phyloP scores from a whole-genome alignment of 257 asterid genomes.

The Solanum corneliomulleri region DNA sequence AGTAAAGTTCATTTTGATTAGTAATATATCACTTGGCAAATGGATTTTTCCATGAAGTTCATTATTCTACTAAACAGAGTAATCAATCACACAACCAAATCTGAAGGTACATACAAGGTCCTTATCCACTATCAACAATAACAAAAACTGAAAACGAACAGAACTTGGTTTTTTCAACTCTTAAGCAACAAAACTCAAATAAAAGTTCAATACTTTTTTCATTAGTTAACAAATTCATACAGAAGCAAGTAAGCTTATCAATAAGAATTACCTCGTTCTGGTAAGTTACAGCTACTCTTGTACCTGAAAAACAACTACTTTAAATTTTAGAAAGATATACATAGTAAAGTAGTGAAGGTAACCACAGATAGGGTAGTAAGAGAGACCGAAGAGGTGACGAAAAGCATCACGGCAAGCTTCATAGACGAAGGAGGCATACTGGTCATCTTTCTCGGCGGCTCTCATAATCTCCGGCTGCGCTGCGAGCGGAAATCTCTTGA shows the following conservation, averaged over 20 bases:
- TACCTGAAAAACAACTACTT: conserved; percentile 35
- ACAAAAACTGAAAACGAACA: neutral
- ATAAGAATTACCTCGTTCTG: conserved; percentile 71
- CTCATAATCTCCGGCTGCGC: conserved; percentile 98
- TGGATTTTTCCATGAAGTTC: neutral
- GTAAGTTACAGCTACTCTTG: conserved; percentile 76
- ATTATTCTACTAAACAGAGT: neutral
- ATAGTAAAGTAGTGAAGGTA: neutral
- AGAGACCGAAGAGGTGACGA: conserved; percentile 80
- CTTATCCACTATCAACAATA: neutral
- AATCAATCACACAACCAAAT: neutral
- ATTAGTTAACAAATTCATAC: neutral
- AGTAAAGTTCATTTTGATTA: neutral
- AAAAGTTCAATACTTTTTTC: neutral
- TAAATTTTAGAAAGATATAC: neutral
- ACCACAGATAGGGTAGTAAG: neutral
- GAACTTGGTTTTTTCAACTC: neutral
- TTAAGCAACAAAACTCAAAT: neutral
- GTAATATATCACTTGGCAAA: neutral
- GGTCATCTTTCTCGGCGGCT: conserved; percentile 98
- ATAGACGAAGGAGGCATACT: conserved; percentile 85
- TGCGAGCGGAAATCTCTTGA: conserved; percentile 59
- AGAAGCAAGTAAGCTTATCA: neutral
- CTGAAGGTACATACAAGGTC: neutral
- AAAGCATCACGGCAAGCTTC: conserved; percentile 99